A percentile compares a stretch with the other conserved stretches of the same genome.
These are phyloP conservation scores for Pichia norvegensis DNA, from an alignment of 1,139 yeast genomes.

Conservation along the genomic window DNA sequence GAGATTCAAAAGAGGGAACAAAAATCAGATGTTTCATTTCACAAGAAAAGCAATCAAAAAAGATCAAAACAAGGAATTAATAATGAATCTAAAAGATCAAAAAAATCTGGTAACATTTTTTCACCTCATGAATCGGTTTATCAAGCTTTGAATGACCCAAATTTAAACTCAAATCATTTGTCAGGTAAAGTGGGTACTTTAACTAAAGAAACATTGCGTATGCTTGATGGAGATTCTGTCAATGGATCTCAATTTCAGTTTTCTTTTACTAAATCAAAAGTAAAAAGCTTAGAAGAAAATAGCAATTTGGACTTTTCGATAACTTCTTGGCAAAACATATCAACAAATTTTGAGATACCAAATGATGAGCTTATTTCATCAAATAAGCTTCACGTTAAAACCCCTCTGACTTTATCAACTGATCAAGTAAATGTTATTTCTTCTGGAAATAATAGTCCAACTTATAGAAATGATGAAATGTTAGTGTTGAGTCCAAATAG, in stretches of 20 bases:
- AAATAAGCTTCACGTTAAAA: neutral
- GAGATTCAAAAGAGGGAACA: neutral
- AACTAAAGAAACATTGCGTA: neutral
- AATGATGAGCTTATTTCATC: neutral
- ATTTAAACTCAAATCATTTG: slow-evolving; percentile 18
- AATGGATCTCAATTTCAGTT: slow-evolving; percentile 5
- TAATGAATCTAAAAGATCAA: neutral
- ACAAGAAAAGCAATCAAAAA: neutral
- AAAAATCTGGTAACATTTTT: slow-evolving; percentile 10
- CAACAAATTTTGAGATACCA: neutral
- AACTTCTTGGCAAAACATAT: slow-evolving; percentile 26
- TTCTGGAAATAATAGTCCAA: slow-evolving; percentile 9
- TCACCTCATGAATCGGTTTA: slow-evolving; percentile 27
- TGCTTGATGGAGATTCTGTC: neutral
- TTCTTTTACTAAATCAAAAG: slow-evolving; percentile 1
- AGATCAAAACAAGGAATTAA: neutral
- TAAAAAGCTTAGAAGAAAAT: neutral
- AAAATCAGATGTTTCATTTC: neutral
- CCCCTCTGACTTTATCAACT: neutral
- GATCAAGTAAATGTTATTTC: slow-evolving; percentile 10
- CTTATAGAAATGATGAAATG: slow-evolving; percentile 1
- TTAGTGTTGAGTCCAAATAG: slow-evolving; percentile 4
- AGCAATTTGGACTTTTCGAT: slow-evolving; percentile 17
- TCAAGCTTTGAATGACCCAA: slow-evolving; percentile 27
- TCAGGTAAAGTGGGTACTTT: neutral